Evolutionary conservation across 352 stramenopile genomes (phyloP).

Genomic region (Globisporangium parvum): DNA sequence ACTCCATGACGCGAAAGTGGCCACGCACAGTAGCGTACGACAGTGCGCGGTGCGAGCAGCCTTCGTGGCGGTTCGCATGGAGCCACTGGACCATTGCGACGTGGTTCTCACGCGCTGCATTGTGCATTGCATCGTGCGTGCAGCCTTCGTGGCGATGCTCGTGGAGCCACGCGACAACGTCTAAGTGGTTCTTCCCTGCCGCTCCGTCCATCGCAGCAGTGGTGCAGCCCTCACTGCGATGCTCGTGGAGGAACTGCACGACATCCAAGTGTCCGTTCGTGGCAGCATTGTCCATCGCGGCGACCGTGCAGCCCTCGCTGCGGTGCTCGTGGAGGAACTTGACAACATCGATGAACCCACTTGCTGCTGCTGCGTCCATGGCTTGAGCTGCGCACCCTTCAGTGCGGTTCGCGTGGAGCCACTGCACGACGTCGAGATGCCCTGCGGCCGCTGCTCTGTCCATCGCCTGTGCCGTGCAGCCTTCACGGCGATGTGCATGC

Average conservation of each 20-base stretch:
- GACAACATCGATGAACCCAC: not conserved
- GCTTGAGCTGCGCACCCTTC: conserved; percentile 4
- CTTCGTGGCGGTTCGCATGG: conserved; percentile 9
- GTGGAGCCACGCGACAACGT: conserved; percentile 9
- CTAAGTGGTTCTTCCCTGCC: not conserved
- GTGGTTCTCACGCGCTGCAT: conserved; percentile 2
- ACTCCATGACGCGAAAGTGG: conserved; percentile 5
- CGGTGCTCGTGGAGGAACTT: conserved; percentile 5
- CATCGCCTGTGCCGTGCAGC: conserved; percentile 7
- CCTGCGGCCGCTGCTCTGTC: not conserved
- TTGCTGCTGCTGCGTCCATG: conserved; percentile 3
- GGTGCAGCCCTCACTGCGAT: conserved; percentile 8
- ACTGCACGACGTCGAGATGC: conserved; percentile 3
- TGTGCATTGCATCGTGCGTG: conserved; percentile 5
- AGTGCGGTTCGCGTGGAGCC: conserved; percentile 2
- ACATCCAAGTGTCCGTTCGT: conserved; percentile 8
- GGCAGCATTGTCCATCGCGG: conserved; percentile 15
- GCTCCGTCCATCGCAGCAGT: conserved; percentile 5
- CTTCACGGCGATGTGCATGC: conserved; percentile 2
- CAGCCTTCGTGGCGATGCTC: conserved; percentile 7
- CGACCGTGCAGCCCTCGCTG: not conserved
- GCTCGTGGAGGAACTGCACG: conserved; percentile 13
- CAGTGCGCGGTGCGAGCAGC: conserved; percentile 1
- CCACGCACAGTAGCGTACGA: not conserved
- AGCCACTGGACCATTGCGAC: conserved; percentile 11